Evolutionary conservation across 495 filamentous ascomycete species (phyloP), one percentile per base, ranked within the genome.

Genomic region (Neurospora sp.): DNA sequence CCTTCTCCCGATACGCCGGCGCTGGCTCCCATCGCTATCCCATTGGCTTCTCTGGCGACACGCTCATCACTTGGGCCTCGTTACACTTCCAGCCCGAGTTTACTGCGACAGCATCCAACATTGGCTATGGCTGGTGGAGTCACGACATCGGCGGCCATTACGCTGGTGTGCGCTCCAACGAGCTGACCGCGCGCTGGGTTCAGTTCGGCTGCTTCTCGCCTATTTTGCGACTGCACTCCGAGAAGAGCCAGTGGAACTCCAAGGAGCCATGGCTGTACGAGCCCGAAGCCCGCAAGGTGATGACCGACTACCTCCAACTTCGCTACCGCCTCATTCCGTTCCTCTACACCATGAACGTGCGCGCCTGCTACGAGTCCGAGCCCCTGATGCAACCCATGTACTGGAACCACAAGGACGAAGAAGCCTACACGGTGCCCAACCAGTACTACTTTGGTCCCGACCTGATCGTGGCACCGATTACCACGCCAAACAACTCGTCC

Each of bases 71-170:
- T 4, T 90, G 88, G 88, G 83, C 78, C 0, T 88, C 87, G 0
- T 83, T 90, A 3, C 73, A 85, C 3, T 90, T 89, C 77, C 88
- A 90, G 76, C 87, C 88, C 37, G 88, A 90, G 73, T 90, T 90
- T 77, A 90, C 88, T 0, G 85, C 86, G 7, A 89, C 88, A 0
- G 86, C 88, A 0, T 89, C 87, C 16, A 90, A 90, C 79, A 89
- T 90, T 72, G 88, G 88, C 4, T 90, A 86, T 72, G 88, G 88
- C 10, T 90, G 88, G 88, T 90, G 88, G 88, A 88, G 86, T 71
- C 87, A 90, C 76, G 88, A 90, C 73, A 89, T 90, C 62, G 88
- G 88, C 27, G 88, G 88, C 31, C 88, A 90, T 75, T 83, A 83
- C 71, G 78, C 75, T 14, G 88, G 88, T 2, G 74, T 76, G 7